A percentile compares a stretch with the other conserved stretches of the same genome.
phyloP scores from a whole-genome alignment of 352 stramenopile genomes.

The Stramenopiles sp. region DNA sequence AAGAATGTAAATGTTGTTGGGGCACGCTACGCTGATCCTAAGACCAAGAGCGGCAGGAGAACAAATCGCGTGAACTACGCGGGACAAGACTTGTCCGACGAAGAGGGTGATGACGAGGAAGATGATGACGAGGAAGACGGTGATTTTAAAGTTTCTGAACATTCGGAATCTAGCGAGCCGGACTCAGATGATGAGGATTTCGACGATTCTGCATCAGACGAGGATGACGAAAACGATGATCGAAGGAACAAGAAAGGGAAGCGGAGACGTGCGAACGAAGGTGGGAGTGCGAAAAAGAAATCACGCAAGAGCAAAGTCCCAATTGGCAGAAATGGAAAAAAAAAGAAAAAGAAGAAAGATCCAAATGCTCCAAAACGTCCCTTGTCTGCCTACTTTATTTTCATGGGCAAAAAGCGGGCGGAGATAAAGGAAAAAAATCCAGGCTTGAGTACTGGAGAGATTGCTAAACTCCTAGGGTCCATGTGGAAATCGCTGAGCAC shows the following conservation, averaged over 20 bases:
- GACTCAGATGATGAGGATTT: constrained; percentile 48
- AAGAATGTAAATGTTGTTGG: constrained; percentile 56
- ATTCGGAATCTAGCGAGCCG: neutral
- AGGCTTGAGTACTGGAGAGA: constrained; percentile 75
- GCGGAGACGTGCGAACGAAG: neutral
- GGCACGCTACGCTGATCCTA: constrained; percentile 27
- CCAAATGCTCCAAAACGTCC: constrained; percentile 75
- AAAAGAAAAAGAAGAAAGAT: constrained; percentile 71
- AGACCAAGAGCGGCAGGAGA: constrained; percentile 35
- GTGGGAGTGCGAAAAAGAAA: neutral
- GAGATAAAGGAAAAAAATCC: constrained; percentile 58
- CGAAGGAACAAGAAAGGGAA: constrained; percentile 41
- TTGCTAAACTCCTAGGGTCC: constrained; percentile 50
- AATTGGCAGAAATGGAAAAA: constrained; percentile 18
- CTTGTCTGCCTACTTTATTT: constrained; percentile 81
- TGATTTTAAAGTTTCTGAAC: constrained; percentile 21
- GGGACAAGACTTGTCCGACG: constrained; percentile 35
- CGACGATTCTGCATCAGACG: constrained; percentile 33
- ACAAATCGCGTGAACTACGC: constrained; percentile 31
- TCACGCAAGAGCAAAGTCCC: neutral
- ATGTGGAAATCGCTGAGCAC: constrained; percentile 63
- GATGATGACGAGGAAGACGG: constrained; percentile 68
- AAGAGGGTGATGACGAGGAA: constrained; percentile 48
- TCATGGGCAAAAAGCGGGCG: constrained; percentile 32
- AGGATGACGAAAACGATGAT: constrained; percentile 58